Conservation (phyloP, 2,329 filamentous ascomycete genomes). For the Allantophomopsis lycopodina region DNA sequence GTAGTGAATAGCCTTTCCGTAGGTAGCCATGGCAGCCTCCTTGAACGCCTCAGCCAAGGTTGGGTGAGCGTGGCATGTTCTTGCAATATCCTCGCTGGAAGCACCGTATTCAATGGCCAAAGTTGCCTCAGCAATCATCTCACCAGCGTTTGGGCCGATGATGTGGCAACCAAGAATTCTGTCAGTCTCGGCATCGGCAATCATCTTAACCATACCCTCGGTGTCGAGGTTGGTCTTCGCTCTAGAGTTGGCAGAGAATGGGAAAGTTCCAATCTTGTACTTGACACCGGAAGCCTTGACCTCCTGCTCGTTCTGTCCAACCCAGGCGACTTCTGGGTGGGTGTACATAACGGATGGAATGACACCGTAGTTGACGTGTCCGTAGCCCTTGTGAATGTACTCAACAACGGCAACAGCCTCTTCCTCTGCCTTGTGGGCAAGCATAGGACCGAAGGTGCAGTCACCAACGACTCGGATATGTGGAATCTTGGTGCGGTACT, state of each 20-base stretch:
- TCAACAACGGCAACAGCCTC: conserved; percentile 90
- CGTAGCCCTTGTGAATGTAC: conserved; percentile 95
- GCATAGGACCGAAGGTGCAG: conserved; percentile 94
- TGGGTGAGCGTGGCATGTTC: conserved; percentile 94
- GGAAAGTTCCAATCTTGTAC: conserved; percentile 89
- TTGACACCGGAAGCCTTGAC: conserved; percentile 81
- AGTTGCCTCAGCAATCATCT: conserved; percentile 98
- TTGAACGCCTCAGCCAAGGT: conserved; percentile 97
- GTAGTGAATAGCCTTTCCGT: conserved; percentile 91
- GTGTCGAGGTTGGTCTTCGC: conserved; percentile 98
- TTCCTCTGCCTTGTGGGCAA: conserved; percentile 98
- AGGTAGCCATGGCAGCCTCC: conserved; percentile 97
- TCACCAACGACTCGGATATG: conserved; percentile 97
- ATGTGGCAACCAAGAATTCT: conserved; percentile 93
- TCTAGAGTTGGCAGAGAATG: conserved; percentile 94
- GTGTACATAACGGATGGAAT: conserved; percentile 99
- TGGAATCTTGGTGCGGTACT: conserved; percentile 94
- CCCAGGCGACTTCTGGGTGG: conserved; percentile 96
- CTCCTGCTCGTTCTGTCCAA: conserved; percentile 94
- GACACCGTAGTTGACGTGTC: conserved; percentile 96
- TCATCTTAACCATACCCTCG: conserved; percentile 93
- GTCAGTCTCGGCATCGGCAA: conserved; percentile 93
- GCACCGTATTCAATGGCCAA: conserved; percentile 94
- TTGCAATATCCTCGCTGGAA: conserved; percentile 83
- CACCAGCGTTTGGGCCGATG: conserved; percentile 86